Evolutionary conservation across 441 rosid species (phyloP), one percentile per base, ranked within the genome.

Genomic region (Gossypium davidsonii): DNA sequence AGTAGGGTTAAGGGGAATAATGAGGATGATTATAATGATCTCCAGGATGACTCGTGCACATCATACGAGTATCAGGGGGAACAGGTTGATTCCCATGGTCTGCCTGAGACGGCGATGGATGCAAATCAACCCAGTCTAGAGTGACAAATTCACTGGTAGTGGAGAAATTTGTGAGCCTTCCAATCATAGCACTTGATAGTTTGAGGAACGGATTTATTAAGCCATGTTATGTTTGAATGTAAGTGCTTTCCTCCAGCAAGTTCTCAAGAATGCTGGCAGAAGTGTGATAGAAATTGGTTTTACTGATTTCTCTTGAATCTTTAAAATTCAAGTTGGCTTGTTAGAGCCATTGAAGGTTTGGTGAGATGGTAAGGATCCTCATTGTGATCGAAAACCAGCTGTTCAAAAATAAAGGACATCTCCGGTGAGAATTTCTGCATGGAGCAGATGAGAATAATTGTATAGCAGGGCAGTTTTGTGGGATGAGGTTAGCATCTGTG

Each of bases 11-110:
- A 75, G 28, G 52, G 58, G 26, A 77, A 17, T 51, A 52, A 28
- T 2, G 64, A 23, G 28, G 74, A 58, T 49, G 81, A 79, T 74
- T 72, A 44, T 48, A 77, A 59, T 26, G 64, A 78, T 75, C 3
- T 48, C 52, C 83, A 70, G 44, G 87, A 84, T 79, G 88, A 82
- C 69, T 87, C 87, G 12, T 83, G 85, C 71, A 80, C 86, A 20
- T 85, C 88, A n/a, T 84, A 74, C 0, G 87, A 84, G 72, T 74
- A 58, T 73, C 79, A 74, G 52, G 59, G 15, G 70, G 78, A 76
- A 42, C 73, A 57, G 57, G 67, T 48, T 42, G 80, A 74, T 26
- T 61, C 67, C 58, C 26, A 31, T 14, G 73, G 51, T 62, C 70
- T 78, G 26, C 66, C 63, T 52, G 64, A 70, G 56, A 52, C 18